These are phyloP conservation scores for Cladorrhinum sp. DNA, from an alignment of 2,329 filamentous ascomycete species.

Conservation along the genomic window DNA sequence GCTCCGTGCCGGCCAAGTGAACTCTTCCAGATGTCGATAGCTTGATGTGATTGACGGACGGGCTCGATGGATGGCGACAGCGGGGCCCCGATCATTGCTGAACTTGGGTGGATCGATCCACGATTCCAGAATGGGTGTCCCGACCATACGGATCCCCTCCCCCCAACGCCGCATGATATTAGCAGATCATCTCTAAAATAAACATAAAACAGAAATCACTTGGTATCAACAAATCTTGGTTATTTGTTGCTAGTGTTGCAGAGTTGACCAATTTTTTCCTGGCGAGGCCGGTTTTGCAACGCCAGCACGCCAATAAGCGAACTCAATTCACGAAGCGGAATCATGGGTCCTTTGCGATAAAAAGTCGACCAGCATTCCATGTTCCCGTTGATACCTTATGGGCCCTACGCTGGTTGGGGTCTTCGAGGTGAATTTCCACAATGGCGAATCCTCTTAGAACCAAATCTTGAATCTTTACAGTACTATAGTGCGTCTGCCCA, in stretches of 20 bases:
- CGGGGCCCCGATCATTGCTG: too few relatives aligned
- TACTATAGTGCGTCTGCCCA: too few relatives aligned
- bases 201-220: background rate
- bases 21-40: background rate
- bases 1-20: too few relatives aligned
- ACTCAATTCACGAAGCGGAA: background rate
- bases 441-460: background rate
- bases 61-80: too few relatives aligned
- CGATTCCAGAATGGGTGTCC: background rate
- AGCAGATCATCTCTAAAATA: too few relatives aligned
- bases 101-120: background rate
- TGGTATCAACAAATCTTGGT: background rate
- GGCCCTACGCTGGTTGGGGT: background rate
- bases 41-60: too few relatives aligned
- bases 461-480: too few relatives aligned
- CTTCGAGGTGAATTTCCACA: background rate
- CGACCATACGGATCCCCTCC: too few relatives aligned
- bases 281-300: background rate
- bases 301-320: background rate
- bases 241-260: background rate
- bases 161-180: too few relatives aligned
- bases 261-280: background rate
- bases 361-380: background rate
- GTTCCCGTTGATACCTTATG: background rate
- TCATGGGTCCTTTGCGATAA: background rate